Base-by-base conservation (phyloP, 164 flowering plant species). In the Vitis rupestris region DNA sequence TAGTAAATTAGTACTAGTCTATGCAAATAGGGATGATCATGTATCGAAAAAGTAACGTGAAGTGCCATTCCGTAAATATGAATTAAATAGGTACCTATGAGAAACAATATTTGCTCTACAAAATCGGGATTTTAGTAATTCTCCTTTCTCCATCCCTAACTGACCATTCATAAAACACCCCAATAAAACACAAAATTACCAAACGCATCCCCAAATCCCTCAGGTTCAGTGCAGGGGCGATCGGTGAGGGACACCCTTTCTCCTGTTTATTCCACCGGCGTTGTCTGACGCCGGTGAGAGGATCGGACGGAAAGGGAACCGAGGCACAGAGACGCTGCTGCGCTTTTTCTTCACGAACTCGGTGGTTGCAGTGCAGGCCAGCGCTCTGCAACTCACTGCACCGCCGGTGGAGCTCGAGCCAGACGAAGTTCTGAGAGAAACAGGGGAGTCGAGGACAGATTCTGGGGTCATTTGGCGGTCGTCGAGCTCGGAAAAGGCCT, bases 191-290 rank as follows among this genome's bases (percentile, higher is more conserved):
- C 50, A 14, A 31, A 15, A 14, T 11, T 61, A 61, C 65, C 65
- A 3, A 47, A 48, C 13, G 37, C 37, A 50, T 16, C 59, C 58
- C 13, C 29, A 10, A 10, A 12, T 30, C 19, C 23, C 8, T 48
- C 53, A 49, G 5, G 10, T 2, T 73, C 67, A 73, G 13, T 64
- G 67, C 48, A 73, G 63, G 13, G 76, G 76, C 54, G 76, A 67
- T 50, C 76, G 61, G 50, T 67, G 70, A 8, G 76, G 76, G 23
- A 72, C 23, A 29, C 71, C 70, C 70, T 73, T 73, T 63, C 76
- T 53, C 62, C 71, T 55, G 50, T 62, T 61, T 65, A 52, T 29
- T 9, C 14, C 44, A 48, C 47, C 1, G 47, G 17, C 37, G 14
- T 9, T 15, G 6, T 66, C 75, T 15, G 70, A n/a, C 48, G 54